These are phyloP conservation scores for Elsinoe necatrix DNA, from an alignment of 2,329 filamentous ascomycete species.

Conservation along the genomic window DNA sequence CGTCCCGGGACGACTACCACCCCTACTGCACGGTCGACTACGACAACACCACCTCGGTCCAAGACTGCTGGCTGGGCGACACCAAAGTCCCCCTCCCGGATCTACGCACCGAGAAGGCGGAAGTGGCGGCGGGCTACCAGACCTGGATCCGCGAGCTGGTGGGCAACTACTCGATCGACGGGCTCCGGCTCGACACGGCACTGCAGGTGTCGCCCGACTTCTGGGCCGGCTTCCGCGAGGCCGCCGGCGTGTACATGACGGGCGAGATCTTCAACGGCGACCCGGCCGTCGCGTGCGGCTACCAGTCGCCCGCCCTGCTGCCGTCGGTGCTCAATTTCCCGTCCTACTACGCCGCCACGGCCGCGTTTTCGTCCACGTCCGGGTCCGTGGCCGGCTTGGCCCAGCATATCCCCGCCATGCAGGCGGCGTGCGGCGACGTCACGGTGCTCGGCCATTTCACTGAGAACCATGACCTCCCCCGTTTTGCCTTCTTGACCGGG, in stretches of 20 bases:
- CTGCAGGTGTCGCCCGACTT: conserved; percentile 39
- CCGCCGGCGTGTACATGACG: conserved; percentile 36
- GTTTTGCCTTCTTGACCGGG: conserved; percentile 39
- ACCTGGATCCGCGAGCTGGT: conserved; percentile 54
- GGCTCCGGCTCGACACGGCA: conserved; percentile 44
- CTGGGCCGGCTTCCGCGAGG: conserved; percentile 31
- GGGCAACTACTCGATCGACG: conserved; percentile 52
- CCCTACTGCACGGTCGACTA: conserved; percentile 51
- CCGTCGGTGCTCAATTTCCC: conserved; percentile 42
- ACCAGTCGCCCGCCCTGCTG: conserved; percentile 33
- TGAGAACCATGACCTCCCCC: conserved; percentile 34
- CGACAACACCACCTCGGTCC: conserved; percentile 33
- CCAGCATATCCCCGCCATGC: conserved; percentile 26
- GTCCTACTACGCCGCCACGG: conserved; percentile 32
- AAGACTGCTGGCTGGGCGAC: conserved; percentile 48
- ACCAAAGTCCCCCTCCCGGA: conserved; percentile 54
- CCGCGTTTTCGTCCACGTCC: conserved; percentile 31
- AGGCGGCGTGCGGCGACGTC: conserved; percentile 31
- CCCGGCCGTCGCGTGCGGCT: conserved; percentile 32
- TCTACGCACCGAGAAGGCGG: conserved; percentile 46
- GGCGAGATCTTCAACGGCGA: conserved; percentile 39
- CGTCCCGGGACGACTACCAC: conserved; percentile 39
- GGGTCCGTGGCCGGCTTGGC: conserved; percentile 34
- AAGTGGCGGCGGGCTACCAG: conserved; percentile 45
- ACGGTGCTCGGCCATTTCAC: conserved; percentile 33